Evolutionary conservation across 2,329 filamentous ascomycete species (phyloP).

Genomic region (Botrytis medusae): DNA sequence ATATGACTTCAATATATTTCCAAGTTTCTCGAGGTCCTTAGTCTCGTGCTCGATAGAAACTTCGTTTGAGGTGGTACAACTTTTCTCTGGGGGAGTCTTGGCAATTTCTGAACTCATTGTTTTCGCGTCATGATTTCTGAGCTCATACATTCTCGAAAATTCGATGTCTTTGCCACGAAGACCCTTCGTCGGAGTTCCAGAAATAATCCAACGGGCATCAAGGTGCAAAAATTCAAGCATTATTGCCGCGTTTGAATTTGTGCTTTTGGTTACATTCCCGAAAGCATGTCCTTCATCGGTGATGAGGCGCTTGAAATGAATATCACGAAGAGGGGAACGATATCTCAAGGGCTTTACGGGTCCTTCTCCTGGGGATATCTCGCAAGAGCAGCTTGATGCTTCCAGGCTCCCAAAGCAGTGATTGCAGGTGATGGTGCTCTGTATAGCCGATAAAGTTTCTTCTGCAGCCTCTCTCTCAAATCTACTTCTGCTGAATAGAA

Average conservation of each 20-base stretch:
- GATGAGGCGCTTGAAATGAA: constrained; percentile 87
- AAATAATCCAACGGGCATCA: constrained; percentile 83
- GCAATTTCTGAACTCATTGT: not conserved
- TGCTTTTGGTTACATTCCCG: constrained; percentile 59
- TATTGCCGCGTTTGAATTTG: constrained; percentile 55
- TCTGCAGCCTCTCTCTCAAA: constrained; percentile 62
- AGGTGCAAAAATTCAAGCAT: constrained; percentile 57
- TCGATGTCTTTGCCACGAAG: constrained; percentile 69
- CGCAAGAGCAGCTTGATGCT: not conserved
- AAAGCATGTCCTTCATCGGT: constrained; percentile 91
- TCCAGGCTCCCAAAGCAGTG: not conserved
- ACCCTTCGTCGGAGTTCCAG: constrained; percentile 83
- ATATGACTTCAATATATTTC: constrained; percentile 67
- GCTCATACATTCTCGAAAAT: not conserved
- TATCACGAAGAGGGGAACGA: constrained; percentile 59
- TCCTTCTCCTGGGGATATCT: constrained; percentile 39
- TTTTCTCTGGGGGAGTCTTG: not conserved
- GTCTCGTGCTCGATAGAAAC: constrained; percentile 49
- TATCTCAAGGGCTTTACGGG: constrained; percentile 43
- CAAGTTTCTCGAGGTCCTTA: constrained; percentile 64
- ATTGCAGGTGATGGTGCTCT: not conserved
- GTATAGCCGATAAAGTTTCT: constrained; percentile 19
- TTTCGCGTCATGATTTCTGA: constrained; percentile 9
- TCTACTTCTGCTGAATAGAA: constrained; percentile 72
- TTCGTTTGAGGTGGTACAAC: not conserved